Evolutionary conservation across 2,329 filamentous ascomycete species (phyloP), one percentile per base, ranked within the genome.

Genomic region (Amphichorda felina): DNA sequence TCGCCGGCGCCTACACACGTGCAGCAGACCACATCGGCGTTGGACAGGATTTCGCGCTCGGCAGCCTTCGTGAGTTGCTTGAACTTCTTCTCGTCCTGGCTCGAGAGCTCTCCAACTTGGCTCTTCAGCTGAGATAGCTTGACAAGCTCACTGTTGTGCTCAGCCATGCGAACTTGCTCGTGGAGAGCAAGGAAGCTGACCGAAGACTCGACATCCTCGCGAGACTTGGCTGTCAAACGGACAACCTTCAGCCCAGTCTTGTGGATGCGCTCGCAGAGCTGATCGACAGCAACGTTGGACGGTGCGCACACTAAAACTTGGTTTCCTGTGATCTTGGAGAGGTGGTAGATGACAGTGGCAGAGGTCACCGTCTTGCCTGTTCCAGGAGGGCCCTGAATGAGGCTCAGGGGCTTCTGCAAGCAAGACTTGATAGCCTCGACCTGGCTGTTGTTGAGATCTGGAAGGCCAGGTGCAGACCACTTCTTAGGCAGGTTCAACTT

Each of bases 321-420:
- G 36, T 88, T 87, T 43, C 82, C 87, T 48, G 88, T 96, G 60
- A 93, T 82, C 64, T 94, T 96, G 45, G 87, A 86, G 39, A 98
- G 69, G 55, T 98, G 91, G 53, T 95, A 96, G 54, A 98, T 98
- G 55, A 98, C 94, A 2, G 91, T 98, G 24, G 91, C 91, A 25
- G 91, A 98, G 13, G 91, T 98, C 39, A 98, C 91, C 1, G 91
- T 98, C 70, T 98, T 98, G 53, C 91, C 91, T 4, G 91, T 98
- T 53, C 91, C 91, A 0, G 91, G 91, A 40, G 91, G 91, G 1
- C 91, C 91, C 57, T 98, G 91, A 40, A 98, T 98, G 50, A 98
- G 70, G 57, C 87, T 95, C 33, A 98, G 69, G 14, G 91, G 91
- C 48, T 89, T 91, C 50, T 93, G 86, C 26, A 98, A 64, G 18